Evolutionary conservation across 2,329 filamentous ascomycete genomes (phyloP).

Genomic region (Tetracladium maxilliforme): DNA sequence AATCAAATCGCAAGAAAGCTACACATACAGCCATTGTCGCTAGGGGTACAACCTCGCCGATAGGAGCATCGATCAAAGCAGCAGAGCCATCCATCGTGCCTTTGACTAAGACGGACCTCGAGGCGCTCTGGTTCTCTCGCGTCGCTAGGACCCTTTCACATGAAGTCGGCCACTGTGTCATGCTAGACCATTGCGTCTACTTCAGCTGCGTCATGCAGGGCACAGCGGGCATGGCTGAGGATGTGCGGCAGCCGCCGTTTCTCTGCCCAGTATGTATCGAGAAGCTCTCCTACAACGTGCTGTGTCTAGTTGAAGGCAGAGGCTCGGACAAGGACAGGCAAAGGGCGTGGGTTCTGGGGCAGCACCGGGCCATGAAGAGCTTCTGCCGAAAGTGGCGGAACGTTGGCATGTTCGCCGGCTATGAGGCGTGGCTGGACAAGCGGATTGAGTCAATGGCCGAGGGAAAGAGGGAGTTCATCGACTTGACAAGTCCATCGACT

Average conservation of each 20-base stretch:
- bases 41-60: constrained; percentile 8
- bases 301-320: no score
- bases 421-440: no score
- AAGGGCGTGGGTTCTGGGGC: no score
- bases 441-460: no score
- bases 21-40: constrained; percentile 5
- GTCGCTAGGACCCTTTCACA: constrained; percentile 44
- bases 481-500: no score
- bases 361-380: no score
- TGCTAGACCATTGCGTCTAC: constrained; percentile 49
- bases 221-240: constrained; percentile 38
- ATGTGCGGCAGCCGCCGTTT: constrained; percentile 46
- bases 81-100: constrained; percentile 7
- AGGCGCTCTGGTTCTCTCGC: constrained; percentile 39
- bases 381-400: no score
- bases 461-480: no score
- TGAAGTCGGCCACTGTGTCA: constrained; percentile 54
- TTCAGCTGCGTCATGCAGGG: constrained; percentile 52
- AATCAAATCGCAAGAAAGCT: constrained; percentile 2
- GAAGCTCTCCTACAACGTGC: no score
- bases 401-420: no score
- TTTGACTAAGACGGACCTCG: constrained; percentile 11
- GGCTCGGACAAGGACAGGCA: no score
- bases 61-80: constrained; percentile 18
- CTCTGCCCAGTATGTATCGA: constrained; percentile 42